Base-by-base conservation (phyloP, 2,329 filamentous ascomycete species). In the Paecilomyces variotii region DNA sequence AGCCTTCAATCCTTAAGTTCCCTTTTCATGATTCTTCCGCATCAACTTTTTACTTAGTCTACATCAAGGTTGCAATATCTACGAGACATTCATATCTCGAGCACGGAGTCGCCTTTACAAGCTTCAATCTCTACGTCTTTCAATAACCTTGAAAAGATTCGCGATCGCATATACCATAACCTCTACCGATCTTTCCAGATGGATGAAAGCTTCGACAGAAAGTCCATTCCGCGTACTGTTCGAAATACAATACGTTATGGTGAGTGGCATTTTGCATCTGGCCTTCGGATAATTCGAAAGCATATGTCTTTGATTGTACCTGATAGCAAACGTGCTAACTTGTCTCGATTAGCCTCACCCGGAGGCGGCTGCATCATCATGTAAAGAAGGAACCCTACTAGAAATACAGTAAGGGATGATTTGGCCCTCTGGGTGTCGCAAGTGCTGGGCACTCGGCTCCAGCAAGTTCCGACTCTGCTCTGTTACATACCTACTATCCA, bases 351-450 rank as follows among this genome's bases (percentile, higher is more conserved):
- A 64, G 55, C 65, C 53, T 64, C 64, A 55, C 68, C 69, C 58
- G 67, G 67, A 32, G 66, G 66, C 57, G 68, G 69, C 59, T 71
- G 69, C 61, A 62, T 68, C 39, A 60, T 71, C 56, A 70, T 70
- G 69, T 70, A 65, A 65, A 54, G 54, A 14, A 50, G 19, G 2
- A 14, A 50, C 45, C 19, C 14, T 14, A 50, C 45, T 19, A 2
- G 45, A 50, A 14, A 19, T 14, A 50, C 45, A 19, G n/a, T 11
- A 26, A 28, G 50, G 7, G 24, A 52, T 11, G 26, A 9, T 4
- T 14, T 6, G 10, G 14, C 50, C 9, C 9, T 24, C 19, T 45
- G 14, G 14, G n/a, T 19, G 14, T 19, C 4, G 14, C 12, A 45
- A 19, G 7, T 34, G 32, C 12, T 34, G 6, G 9, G 32, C 32